Conservation (phyloP, 2,329 filamentous ascomycete species). For the Colletotrichum limetticola region DNA sequence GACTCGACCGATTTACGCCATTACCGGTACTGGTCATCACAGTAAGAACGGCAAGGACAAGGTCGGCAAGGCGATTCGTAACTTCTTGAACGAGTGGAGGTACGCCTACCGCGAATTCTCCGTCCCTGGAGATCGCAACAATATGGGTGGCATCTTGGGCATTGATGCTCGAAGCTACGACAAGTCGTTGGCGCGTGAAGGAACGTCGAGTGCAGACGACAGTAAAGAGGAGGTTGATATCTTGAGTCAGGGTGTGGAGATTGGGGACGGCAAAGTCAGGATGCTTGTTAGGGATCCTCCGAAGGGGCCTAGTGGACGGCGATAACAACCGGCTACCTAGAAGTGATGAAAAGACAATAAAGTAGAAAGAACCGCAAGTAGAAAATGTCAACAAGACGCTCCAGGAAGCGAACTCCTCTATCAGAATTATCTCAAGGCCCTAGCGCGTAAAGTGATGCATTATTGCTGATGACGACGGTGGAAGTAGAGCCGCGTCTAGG, state of each 20-base stretch:
- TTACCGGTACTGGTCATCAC: slow-evolving; percentile 96
- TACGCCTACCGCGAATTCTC: slow-evolving; percentile 97
- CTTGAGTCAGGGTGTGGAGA: slow-evolving; percentile 73
- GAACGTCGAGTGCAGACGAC: slow-evolving; percentile 49
- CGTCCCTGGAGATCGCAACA: slow-evolving; percentile 89
- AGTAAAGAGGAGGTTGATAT: slow-evolving; percentile 64
- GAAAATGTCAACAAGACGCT: slow-evolving; percentile 19
- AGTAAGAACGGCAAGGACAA: slow-evolving; percentile 99
- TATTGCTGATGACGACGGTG: background rate
- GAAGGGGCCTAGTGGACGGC: slow-evolving; percentile 63
- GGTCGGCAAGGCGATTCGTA: slow-evolving; percentile 91
- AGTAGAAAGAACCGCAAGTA: slow-evolving; percentile 28
- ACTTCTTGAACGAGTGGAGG: slow-evolving; percentile 93
- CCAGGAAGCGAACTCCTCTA: background rate
- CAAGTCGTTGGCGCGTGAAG: slow-evolving; percentile 65
- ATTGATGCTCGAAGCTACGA: slow-evolving; percentile 77
- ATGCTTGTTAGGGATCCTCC: slow-evolving; percentile 71
- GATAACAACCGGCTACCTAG: slow-evolving; percentile 46
- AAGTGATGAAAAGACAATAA: slow-evolving; percentile 32
- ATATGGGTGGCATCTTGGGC: slow-evolving; percentile 80
- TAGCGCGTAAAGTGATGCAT: background rate
- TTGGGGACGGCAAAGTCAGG: slow-evolving; percentile 74
- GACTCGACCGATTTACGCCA: slow-evolving; percentile 86
- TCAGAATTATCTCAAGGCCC: background rate
- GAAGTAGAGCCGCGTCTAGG: background rate